These are phyloP conservation scores for Polychaeton citri DNA, from an alignment of 2,329 filamentous ascomycete species.

Conservation along the genomic window DNA sequence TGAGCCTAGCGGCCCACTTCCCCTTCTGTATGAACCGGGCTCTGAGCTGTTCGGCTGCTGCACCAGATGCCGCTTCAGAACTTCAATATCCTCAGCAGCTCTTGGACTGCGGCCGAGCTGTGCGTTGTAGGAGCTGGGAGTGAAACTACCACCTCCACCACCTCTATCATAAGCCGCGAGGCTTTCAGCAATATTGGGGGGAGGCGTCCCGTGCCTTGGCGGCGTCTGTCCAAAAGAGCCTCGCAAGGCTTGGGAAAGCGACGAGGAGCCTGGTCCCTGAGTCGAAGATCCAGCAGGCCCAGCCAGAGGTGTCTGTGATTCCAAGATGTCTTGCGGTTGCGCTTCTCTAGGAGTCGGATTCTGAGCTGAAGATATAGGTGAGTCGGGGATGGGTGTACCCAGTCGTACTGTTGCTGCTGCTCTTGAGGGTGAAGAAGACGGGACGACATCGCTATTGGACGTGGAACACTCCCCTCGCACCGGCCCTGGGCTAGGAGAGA, in stretches of 20 bases:
- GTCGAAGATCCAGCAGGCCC: constrained; percentile 40
- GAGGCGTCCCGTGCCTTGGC: constrained; percentile 46
- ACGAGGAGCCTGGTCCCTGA: constrained; percentile 69
- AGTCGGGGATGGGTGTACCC: constrained; percentile 14
- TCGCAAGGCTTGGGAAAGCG: constrained; percentile 75
- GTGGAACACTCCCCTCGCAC: not conserved
- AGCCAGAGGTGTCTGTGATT: constrained; percentile 49
- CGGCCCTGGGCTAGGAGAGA: not conserved
- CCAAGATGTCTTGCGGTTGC: not conserved
- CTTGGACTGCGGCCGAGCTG: constrained; percentile 36
- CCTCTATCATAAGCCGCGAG: constrained; percentile 41
- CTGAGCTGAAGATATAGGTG: constrained; percentile 6
- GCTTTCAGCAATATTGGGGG: constrained; percentile 38
- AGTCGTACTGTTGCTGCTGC: constrained; percentile 27
- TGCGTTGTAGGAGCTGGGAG: constrained; percentile 43
- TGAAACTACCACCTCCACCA: constrained; percentile 77
- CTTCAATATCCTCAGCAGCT: constrained; percentile 77
- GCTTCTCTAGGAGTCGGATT: constrained; percentile 7
- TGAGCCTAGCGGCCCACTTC: constrained; percentile 11
- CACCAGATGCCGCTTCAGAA: constrained; percentile 79
- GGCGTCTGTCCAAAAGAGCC: constrained; percentile 59
- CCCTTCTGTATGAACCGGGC: constrained; percentile 14
- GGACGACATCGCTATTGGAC: not conserved
- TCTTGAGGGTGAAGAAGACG: constrained; percentile 26
- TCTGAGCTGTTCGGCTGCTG: constrained; percentile 27